phyloP scores from a whole-genome alignment of 2,329 filamentous ascomycete genomes.

The Immersiporthe knoxdaviesiana region DNA sequence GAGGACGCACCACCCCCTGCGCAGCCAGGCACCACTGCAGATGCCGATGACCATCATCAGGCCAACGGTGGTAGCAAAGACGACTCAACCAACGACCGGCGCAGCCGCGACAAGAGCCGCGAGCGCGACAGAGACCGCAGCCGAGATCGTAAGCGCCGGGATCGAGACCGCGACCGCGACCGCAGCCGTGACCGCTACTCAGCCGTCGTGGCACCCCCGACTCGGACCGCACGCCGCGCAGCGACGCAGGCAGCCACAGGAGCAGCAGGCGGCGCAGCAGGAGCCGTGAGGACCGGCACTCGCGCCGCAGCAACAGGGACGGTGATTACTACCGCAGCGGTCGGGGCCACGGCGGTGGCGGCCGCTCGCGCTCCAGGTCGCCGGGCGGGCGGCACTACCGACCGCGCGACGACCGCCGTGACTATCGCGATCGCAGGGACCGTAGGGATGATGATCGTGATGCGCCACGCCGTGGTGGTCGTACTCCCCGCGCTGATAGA shows the following conservation, averaged over 20 bases:
- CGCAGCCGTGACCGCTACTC: slow-evolving; percentile 53
- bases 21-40: slow-evolving; percentile 42
- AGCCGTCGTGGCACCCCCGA: slow-evolving; percentile 61
- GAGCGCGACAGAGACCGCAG: slow-evolving; percentile 53
- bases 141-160: slow-evolving; percentile 57
- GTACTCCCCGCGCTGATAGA: slow-evolving; percentile 51
- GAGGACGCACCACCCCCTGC: slow-evolving; percentile 27
- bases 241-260: slow-evolving; percentile 79
- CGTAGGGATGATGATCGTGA: slow-evolving; percentile 50
- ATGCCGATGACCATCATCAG: slow-evolving; percentile 62
- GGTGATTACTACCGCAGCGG: slow-evolving; percentile 74
- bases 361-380: slow-evolving; percentile 73
- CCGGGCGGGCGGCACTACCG: slow-evolving; percentile 62
- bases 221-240: slow-evolving; percentile 68
- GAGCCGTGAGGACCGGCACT: slow-evolving; percentile 74
- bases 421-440: slow-evolving; percentile 49
- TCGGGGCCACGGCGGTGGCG: slow-evolving; percentile 49
- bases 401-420: slow-evolving; percentile 50
- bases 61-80: slow-evolving; percentile 48
- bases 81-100: slow-evolving; percentile 49
- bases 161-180: slow-evolving; percentile 49
- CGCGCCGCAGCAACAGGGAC: slow-evolving; percentile 68
- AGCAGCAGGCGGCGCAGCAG: slow-evolving; percentile 81
- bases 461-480: slow-evolving; percentile 49
- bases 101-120: slow-evolving; percentile 33